Base-by-base conservation (phyloP, 768 basidiomycete genomes). In the Lactifluus echinatus region DNA sequence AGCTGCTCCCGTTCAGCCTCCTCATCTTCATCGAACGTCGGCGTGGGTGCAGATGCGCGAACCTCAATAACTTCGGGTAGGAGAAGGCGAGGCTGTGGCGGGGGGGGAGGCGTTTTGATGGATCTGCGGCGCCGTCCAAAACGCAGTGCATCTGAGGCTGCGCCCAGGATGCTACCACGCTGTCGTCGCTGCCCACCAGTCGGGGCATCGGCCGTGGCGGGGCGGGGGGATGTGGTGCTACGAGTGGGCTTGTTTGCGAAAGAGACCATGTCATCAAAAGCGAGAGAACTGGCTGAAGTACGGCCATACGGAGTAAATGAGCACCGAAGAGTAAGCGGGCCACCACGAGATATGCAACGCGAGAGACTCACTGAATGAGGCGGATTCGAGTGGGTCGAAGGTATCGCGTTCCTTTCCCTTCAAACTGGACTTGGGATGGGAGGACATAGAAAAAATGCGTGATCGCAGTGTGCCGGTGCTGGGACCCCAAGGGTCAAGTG, bases 41-140 rank as follows among this genome's bases (percentile, higher is more conserved):
- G 65, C 36, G 65, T 69, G 26, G 42, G 53, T 3, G 53, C 53
- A 2, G 58, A 55, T 33, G 48, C 58, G 17, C 58, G 58, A 61
- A 90, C 88, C 67, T 90, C 87, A 55, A 90, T 85, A 49, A 89
- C 84, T 37, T 80, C 85, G 17, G 85, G 80, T 50, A 85, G 71
- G 40, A 84, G 68, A 26, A 80, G 67, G 21, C 75, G 74, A 51
- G 66, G 70, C n/a, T 74, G 64, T 34, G 69, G 54, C 15, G 61
- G 54, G 15, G 61, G 53, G 2, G 62, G 63, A 1, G 36, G 55
- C 23, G 50, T 56, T 53, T 62, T 66, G 60, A 64, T 65, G 43
- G 65, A 54, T 53, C 63, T 64, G 44, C 61, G 59, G 55, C 61
- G 60, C 29, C 59, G 59, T 39, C 52, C 55, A 50, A 57, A 61